A percentile compares a stretch with the other conserved stretches of the same genome.
phyloP scores from a whole-genome alignment of 2,329 filamentous ascomycete species.

The Aureobasidium lini region DNA sequence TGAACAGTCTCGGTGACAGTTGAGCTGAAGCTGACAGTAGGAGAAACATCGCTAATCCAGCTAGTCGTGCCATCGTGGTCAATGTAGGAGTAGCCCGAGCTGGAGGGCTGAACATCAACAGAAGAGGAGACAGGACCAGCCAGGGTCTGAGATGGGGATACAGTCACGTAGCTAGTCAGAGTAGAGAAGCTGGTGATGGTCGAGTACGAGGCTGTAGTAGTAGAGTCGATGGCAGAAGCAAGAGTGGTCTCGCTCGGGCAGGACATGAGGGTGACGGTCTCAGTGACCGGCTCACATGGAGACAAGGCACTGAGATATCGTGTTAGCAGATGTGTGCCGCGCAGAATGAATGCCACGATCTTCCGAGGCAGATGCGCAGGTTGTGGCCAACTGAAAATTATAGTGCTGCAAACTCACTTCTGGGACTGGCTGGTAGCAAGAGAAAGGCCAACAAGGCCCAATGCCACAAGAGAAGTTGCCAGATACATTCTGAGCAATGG shows the following conservation, averaged over 20 bases:
- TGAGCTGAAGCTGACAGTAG: slow-evolving; percentile 11
- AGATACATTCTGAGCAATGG: slow-evolving; percentile 2
- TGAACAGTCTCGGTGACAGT: slow-evolving; percentile 9
- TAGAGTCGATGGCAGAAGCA: not conserved
- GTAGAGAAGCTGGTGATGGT: slow-evolving; percentile 17
- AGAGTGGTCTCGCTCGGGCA: not conserved
- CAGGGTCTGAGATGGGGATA: slow-evolving; percentile 29
- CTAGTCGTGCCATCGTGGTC: slow-evolving; percentile 20
- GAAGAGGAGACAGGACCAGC: not conserved
- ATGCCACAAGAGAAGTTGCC: not conserved
- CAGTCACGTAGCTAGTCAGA: slow-evolving; percentile 17
- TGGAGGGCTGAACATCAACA: not conserved
- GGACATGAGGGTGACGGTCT: slow-evolving; percentile 6
- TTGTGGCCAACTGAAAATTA: not conserved
- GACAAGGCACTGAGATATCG: not conserved
- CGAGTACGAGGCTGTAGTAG: not conserved
- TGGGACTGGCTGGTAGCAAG: not conserved
- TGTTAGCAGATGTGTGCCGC: not conserved
- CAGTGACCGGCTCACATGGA: slow-evolving; percentile 7
- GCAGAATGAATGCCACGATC: not conserved
- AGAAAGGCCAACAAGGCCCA: not conserved
- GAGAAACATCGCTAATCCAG: slow-evolving; percentile 23
- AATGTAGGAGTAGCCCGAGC: slow-evolving; percentile 16
- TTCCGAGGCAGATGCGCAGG: not conserved
- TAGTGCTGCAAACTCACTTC: not conserved